Conservation (phyloP, 1,139 yeast species). For the Blastobotrys buckinghamii region DNA sequence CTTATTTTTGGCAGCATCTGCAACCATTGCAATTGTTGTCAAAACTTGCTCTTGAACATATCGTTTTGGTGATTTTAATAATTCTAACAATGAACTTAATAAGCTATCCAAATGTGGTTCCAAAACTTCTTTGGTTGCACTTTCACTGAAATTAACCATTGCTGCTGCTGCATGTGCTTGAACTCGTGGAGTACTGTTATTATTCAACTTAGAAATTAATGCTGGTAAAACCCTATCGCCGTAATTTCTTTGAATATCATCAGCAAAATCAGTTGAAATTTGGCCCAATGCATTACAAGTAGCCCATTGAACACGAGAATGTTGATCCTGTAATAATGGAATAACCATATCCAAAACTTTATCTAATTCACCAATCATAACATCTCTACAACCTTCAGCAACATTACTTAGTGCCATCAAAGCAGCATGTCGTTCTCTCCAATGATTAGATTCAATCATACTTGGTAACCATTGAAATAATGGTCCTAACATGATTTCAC, state of each 20-base stretch:
- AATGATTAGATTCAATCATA: slow-evolving; percentile 65
- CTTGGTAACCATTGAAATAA: slow-evolving; percentile 80
- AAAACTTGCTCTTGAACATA: slow-evolving; percentile 96
- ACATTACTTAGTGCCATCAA: slow-evolving; percentile 95
- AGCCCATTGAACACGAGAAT: slow-evolving; percentile 94
- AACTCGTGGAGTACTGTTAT: slow-evolving; percentile 74
- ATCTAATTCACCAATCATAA: slow-evolving; percentile 74
- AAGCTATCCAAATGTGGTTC: slow-evolving; percentile 87
- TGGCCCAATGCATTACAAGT: slow-evolving; percentile 96
- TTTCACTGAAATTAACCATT: slow-evolving; percentile 88
- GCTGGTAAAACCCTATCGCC: slow-evolving; percentile 83
- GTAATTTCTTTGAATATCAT: slow-evolving; percentile 72
- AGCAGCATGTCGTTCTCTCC: slow-evolving; percentile 98
- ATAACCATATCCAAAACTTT: slow-evolving; percentile 75
- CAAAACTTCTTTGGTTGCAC: slow-evolving; percentile 76
- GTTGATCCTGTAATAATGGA: slow-evolving; percentile 75
- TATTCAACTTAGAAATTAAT: slow-evolving; percentile 70
- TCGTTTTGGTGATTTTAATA: slow-evolving; percentile 78
- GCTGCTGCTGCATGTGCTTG: slow-evolving; percentile 99
- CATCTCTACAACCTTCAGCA: slow-evolving; percentile 95
- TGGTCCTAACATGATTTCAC: slow-evolving; percentile 77
- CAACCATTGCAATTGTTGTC: slow-evolving; percentile 94
- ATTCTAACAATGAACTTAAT: slow-evolving; percentile 62
- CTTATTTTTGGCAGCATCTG: slow-evolving; percentile 93
- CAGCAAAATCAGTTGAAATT: slow-evolving; percentile 96